Conservation (phyloP, 805 yeast genomes). For the Schwanniomyces occidentalis region DNA sequence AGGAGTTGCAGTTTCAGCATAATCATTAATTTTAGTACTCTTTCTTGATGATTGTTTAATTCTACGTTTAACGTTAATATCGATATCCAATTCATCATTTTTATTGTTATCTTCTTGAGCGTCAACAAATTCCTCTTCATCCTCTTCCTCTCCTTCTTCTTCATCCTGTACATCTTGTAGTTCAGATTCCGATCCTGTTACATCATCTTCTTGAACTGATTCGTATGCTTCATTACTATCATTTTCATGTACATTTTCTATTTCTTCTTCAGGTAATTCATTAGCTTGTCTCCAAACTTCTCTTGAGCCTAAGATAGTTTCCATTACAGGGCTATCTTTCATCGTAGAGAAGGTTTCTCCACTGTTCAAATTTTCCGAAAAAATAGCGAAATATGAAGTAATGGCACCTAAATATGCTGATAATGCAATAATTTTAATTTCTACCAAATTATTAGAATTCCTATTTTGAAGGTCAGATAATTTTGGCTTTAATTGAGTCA, state of each 20-base stretch:
- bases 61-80: conserved; percentile 52
- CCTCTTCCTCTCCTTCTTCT: conserved; percentile 14
- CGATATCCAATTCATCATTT: conserved; percentile 45
- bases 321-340: conserved; percentile 92
- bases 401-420: conserved; percentile 79
- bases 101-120: conserved; percentile 12
- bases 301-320: conserved; percentile 72
- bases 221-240: conserved; percentile 6
- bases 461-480: conserved; percentile 10
- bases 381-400: conserved; percentile 74
- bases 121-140: conserved; percentile 20
- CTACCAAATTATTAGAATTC: conserved; percentile 32
- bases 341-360: conserved; percentile 57
- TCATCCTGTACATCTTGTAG: conserved; percentile 18
- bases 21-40: conserved; percentile 45
- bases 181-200: conserved; percentile 12
- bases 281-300: conserved; percentile 89
- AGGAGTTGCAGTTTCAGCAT: conserved; percentile 60
- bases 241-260: conserved; percentile 7
- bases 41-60: conserved; percentile 36
- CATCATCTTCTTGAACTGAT: conserved; percentile 10
- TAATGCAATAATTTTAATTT: conserved; percentile 66
- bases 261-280: conserved; percentile 41
- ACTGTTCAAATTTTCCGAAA: conserved; percentile 53
- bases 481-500: conserved; percentile 25